phyloP scores from a whole-genome alignment of 2,329 filamentous ascomycete species.

The Cryphonectria nitschkei region DNA sequence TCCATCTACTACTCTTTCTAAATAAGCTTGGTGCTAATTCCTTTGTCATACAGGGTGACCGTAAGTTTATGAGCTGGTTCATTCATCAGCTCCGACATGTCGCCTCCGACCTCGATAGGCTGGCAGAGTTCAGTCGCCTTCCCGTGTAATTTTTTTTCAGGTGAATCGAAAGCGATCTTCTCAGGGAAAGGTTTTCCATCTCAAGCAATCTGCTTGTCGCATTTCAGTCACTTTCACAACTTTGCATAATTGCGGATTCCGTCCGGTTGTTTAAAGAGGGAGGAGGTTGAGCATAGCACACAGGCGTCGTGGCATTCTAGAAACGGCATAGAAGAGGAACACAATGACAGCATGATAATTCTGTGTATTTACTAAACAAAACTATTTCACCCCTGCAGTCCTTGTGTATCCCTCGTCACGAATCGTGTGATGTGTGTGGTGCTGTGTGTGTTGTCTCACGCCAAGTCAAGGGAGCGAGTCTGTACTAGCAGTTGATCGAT shows the following conservation, averaged over 20 bases:
- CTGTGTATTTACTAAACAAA: neutral
- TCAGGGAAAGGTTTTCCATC: neutral
- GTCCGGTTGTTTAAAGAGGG: too few relatives aligned
- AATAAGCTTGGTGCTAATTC: neutral
- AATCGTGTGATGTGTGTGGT: neutral
- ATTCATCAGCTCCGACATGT: neutral
- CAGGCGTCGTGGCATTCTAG: neutral
- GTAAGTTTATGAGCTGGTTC: slow-evolving; percentile 18
- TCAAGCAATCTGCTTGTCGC: neutral
- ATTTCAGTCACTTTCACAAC: neutral
- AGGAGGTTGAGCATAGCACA: neutral
- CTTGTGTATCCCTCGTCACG: neutral
- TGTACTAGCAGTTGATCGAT: neutral
- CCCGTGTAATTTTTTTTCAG: neutral
- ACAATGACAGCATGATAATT: neutral
- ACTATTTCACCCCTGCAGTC: neutral
- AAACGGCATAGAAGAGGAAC: neutral
- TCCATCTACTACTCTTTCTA: neutral
- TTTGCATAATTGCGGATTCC: neutral
- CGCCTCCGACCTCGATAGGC: neutral
- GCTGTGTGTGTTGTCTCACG: neutral
- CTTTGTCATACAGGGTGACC: slow-evolving; percentile 16
- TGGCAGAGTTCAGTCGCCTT: neutral
- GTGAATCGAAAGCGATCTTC: neutral
- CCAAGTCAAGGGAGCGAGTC: slow-evolving; percentile 5